Evolutionary conservation across 768 basidiomycete species (phyloP), one percentile per base, ranked within the genome.

Genomic region (Leucogyrophana mollusca): DNA sequence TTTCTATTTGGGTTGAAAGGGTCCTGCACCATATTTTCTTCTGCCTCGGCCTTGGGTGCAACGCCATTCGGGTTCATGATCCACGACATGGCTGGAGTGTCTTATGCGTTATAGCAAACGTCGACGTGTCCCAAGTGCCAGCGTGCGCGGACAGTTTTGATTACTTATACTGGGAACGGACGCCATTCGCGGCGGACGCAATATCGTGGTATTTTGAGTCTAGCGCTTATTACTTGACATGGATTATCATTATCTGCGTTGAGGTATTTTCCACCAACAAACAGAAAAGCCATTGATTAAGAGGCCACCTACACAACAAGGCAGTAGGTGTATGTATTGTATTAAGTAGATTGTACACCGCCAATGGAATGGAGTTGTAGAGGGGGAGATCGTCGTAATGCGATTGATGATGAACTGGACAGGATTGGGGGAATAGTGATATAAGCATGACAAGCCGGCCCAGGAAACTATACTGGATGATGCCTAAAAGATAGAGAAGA

Each of bases 1-100:
- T 79, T 78, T 55, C 87, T 77, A 47, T 77, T 74, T 2, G 83
- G 79, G 50, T 84, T 78, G 43, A 65, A 53, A 45, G 86, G 85
- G 65, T 89, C 87, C 53, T 70, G 62, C 3, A 82, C 79, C 66
- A 78, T 79, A 39, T 68, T 72, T 45, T 78, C 71, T 41, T 70
- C 65, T 33, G 70, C 53, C 21, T 38, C 73, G 13, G 66, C 68
- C 27, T 69, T 60, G 33, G 70, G 61, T 20, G 60, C 56, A 43
- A 69, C 61, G 11, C 73, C 55, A 58, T 60, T 63, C 27, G 69
- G 67, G 60, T 79, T 77, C 56, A 68, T 62, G n/a, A 86, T 57
- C 85, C 83, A 85, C 33, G 84, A 86, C 86, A 87, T 87, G 47
- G 45, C 52, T 32, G 13, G 4, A 30, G 6, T 30, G 27, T 30